Base-by-base conservation (phyloP, 1,139 yeast genomes). In the Kodamaea ohmeri region DNA sequence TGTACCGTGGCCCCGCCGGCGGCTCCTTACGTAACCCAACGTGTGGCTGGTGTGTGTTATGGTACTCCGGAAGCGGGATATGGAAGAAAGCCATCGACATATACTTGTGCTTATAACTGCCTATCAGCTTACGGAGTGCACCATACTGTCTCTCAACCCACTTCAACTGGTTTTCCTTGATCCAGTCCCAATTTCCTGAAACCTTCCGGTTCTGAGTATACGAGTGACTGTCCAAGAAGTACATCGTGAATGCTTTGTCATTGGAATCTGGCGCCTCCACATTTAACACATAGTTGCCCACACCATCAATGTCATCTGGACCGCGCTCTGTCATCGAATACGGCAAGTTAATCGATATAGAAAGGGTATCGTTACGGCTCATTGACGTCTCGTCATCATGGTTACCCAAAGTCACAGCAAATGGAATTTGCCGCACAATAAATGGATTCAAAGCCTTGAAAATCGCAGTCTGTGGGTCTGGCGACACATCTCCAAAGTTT, bases 71-170 rank as follows among this genome's bases (percentile, higher is more conserved):
- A 14, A 89, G 51, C 0, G 98, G 98, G 28, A 92, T 89, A 56
- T 92, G 97, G 71, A 89, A 83, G 52, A 90, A 90, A 0, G 95
- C 96, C 89, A 92, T 80, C 13, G 89, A 73, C 47, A 86, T 52
- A 39, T 75, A 84, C 22, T 60, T 59, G 16, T 52, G 41, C n/a
- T 73, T 45, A 51, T 67, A 67, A 16, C 64, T 53, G 1, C 58
- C 53, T 27, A 65, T 61, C 14, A 55, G 47, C 12, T 58, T 53
- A 46, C 59, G 52, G 36, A 70, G 42, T 19, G 53, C 43, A 16
- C 59, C 60, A 41, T 69, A 60, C 45, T 71, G 61, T n/a, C 60
- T 51, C 46, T 72, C 69, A 20, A 87, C 51, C 65, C 76, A 85
- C 3, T 74, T 70, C 46, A 84, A 65, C 60, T 92, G 97, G 17